Base-by-base conservation (phyloP, 345 rosid genomes). In the Mangifera indica region DNA sequence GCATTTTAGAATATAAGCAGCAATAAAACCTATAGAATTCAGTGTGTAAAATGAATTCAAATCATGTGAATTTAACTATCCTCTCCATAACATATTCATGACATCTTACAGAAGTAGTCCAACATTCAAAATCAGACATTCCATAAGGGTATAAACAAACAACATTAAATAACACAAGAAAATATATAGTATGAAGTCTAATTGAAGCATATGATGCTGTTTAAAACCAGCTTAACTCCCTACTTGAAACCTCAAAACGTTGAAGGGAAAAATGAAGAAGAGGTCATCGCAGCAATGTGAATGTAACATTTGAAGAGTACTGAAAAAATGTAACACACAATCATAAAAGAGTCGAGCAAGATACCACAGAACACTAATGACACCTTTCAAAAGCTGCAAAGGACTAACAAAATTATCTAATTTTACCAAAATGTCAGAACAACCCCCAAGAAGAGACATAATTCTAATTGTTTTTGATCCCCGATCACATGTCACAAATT, bases 291-390 rank as follows among this genome's bases (percentile, higher is more conserved):
- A 40, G 40, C 61, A 22, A 21, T 20, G 14, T 54, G 46, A 55
- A 37, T 1, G 40, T 61, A 20, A 21, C 6, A 26, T 24, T 22
- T 70, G 45, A 44, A 59, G 57, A 59, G 44, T 12, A 60, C 26
- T 26, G 24, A 57, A 70, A 1, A 57, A 1, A 53, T 9, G 10
- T 12, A 25, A 26, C 26, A 12, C 21, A n/a, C 10, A 57, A 61
- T 14, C 34, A 65, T 54, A 25, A 54, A 57, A 57, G 57, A 48
- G 73, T 64, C 49, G 9, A 68, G 24, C n/a, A 40, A 55, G 46
- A 46, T 54, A 44, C 55, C 22, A 17, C 18, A 52, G 14, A 22
- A 45, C 34, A 64, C 48, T 25, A 68, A 49, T 46, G n/a, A 22
- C 53, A 54, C 18, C 42, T 63, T 54, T n/a, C 37, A 14, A 63